A percentile compares a stretch with the other conserved stretches of the same genome.
Evolutionary conservation across 805 yeast species (phyloP).

Genomic region (Metschnikowia dekortorum): DNA sequence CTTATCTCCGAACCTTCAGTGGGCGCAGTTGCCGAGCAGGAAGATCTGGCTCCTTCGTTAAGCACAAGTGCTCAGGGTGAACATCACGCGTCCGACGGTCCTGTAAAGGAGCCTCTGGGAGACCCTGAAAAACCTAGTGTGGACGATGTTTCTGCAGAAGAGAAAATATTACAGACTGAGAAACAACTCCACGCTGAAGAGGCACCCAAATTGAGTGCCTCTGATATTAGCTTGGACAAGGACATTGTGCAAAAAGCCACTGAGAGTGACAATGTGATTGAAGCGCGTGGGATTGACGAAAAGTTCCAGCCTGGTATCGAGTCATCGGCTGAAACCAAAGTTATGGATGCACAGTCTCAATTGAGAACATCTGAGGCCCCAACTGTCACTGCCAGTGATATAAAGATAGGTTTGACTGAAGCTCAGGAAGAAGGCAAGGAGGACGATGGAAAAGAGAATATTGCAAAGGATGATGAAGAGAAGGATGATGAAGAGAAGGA

Average conservation of each 20-base stretch:
- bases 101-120: too few relatives aligned
- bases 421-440: not conserved
- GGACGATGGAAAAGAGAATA: slow-evolving; percentile 5
- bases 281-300: not conserved
- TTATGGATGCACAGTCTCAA: slow-evolving; percentile 16
- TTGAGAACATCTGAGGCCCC: slow-evolving; percentile 7
- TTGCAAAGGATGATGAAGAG: slow-evolving; percentile 5
- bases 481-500: slow-evolving; percentile 4
- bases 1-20: not conserved
- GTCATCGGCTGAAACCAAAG: slow-evolving; percentile 12
- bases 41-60: not conserved
- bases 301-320: not conserved
- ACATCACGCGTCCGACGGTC: not conserved
- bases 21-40: not conserved
- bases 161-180: slow-evolving; percentile 7
- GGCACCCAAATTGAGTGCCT: slow-evolving; percentile 5
- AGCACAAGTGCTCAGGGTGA: not conserved
- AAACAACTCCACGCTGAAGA: slow-evolving; percentile 6
- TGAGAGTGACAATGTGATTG: not conserved
- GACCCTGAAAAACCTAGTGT: slow-evolving; percentile 5
- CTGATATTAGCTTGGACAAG: slow-evolving; percentile 3
- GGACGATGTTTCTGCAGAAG: slow-evolving; percentile 16
- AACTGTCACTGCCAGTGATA: not conserved
- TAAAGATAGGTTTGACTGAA: not conserved
- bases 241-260: not conserved